A percentile compares a stretch with the other conserved stretches of the same genome.
Conservation (phyloP, 805 yeast genomes). For the Myxozyma sirexii region DNA sequence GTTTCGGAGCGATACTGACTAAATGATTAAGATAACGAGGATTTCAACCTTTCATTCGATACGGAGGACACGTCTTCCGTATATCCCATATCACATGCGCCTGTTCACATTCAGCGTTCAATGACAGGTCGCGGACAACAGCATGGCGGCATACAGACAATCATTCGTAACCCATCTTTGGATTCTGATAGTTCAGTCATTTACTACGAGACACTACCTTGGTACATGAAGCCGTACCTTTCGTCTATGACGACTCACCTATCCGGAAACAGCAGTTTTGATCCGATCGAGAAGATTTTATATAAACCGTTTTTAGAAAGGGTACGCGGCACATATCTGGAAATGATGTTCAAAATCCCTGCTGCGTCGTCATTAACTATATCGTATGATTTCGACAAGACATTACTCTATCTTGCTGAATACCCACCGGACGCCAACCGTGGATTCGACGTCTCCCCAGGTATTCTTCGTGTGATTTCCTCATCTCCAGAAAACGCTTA, state of each 20-base stretch:
- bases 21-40: conserved; percentile 2
- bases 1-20: background rate
- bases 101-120: conserved; percentile 76
- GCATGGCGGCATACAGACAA: conserved; percentile 82
- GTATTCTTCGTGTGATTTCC: conserved; percentile 65
- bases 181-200: conserved; percentile 51
- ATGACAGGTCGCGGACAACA: conserved; percentile 91
- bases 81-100: conserved; percentile 52
- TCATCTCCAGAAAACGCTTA: conserved; percentile 32
- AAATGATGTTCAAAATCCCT: conserved; percentile 67
- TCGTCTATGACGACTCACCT: conserved; percentile 57
- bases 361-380: conserved; percentile 42
- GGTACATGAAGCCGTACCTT: conserved; percentile 85
- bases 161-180: conserved; percentile 59
- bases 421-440: conserved; percentile 99
- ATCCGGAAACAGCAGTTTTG: background rate
- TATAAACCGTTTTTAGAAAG: conserved; percentile 83
- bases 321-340: conserved; percentile 78
- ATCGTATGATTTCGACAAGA: conserved; percentile 82
- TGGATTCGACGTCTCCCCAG: conserved; percentile 94
- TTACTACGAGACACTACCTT: conserved; percentile 83
- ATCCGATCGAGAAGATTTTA: conserved; percentile 53
- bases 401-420: conserved; percentile 79
- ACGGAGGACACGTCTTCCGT: conserved; percentile 53
- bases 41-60: conserved; percentile 15